Percentiles rank a stretch among this genome's conserved stretches.
Evolutionary conservation across 2,329 filamentous ascomycete species (phyloP).

Genomic region (Verruconis gallopava): DNA sequence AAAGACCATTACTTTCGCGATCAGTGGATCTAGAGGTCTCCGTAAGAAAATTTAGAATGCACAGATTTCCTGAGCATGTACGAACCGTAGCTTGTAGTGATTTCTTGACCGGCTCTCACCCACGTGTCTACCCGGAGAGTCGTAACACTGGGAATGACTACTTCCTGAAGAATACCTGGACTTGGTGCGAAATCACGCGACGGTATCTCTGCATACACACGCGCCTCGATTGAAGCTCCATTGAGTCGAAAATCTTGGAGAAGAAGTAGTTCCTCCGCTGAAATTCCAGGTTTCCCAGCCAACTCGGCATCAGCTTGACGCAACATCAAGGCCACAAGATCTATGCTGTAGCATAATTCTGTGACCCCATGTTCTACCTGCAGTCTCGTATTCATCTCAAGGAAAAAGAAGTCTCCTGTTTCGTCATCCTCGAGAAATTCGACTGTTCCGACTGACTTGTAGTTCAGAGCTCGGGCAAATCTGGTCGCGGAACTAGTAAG

Average conservation of each 20-base stretch:
- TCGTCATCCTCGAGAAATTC: slow-evolving; percentile 84
- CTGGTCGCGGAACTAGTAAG: slow-evolving; percentile 56
- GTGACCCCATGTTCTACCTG: slow-evolving; percentile 48
- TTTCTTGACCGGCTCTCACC: slow-evolving; percentile 43
- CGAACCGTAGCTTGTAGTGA: slow-evolving; percentile 47
- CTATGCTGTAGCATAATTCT: slow-evolving; percentile 41
- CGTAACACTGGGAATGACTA: slow-evolving; percentile 39
- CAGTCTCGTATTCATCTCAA: slow-evolving; percentile 47
- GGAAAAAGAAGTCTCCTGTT: slow-evolving; percentile 60
- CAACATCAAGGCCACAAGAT: slow-evolving; percentile 44
- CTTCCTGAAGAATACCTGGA: slow-evolving; percentile 44
- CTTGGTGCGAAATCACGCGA: slow-evolving; percentile 45
- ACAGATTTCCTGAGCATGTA: too few species aligned
- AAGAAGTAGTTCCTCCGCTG: slow-evolving; percentile 26
- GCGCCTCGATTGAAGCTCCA: slow-evolving; percentile 39
- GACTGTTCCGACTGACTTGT: slow-evolving; percentile 79
- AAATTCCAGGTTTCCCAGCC: slow-evolving; percentile 31
- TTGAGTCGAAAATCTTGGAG: slow-evolving; percentile 31
- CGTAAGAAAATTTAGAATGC: slow-evolving; percentile 9
- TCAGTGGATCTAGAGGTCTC: slow-evolving; percentile 36
- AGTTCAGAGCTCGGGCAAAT: slow-evolving; percentile 44
- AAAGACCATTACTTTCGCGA: slow-evolving; percentile 48
- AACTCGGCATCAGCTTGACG: slow-evolving; percentile 40
- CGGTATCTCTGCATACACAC: slow-evolving; percentile 47
- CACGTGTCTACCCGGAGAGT: slow-evolving; percentile 49